phyloP scores from a whole-genome alignment of 495 filamentous ascomycete species.

The Cenococcum geophilum region DNA sequence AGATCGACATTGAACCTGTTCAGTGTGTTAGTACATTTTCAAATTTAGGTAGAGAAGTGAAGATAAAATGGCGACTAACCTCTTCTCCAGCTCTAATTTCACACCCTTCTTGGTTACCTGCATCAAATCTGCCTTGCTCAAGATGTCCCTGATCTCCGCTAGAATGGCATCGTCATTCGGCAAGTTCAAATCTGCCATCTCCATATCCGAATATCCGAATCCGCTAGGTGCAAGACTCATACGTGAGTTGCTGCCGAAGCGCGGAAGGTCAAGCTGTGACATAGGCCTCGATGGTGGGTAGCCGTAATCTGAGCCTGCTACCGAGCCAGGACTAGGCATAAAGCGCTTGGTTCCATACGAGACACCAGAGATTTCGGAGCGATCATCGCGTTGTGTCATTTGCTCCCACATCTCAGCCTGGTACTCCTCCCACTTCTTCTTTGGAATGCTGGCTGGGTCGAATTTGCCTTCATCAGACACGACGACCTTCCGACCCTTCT shows the following conservation, averaged over 20 bases:
- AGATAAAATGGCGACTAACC: conserved; percentile 43
- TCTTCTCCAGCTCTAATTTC: conserved; percentile 82
- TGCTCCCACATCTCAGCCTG: conserved; percentile 96
- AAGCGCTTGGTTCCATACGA: conserved; percentile 83
- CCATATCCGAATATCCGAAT: conserved; percentile 48
- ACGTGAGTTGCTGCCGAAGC: conserved; percentile 50
- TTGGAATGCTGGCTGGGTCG: conserved; percentile 83
- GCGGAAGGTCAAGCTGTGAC: conserved; percentile 62
- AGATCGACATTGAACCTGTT: conserved; percentile 28
- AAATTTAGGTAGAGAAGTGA: not conserved
- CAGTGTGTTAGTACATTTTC: conserved; percentile 4
- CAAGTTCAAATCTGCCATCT: conserved; percentile 67
- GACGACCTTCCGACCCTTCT: conserved; percentile 85
- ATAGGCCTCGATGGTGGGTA: conserved; percentile 58
- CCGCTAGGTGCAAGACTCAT: conserved; percentile 67
- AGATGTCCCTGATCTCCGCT: conserved; percentile 88
- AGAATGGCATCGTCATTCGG: conserved; percentile 86
- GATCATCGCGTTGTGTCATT: conserved; percentile 76
- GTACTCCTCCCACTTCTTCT: conserved; percentile 99
- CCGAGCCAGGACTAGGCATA: conserved; percentile 39
- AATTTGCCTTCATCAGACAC: conserved; percentile 98
- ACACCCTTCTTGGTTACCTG: conserved; percentile 97
- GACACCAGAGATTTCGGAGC: conserved; percentile 83
- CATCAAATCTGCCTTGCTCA: conserved; percentile 91
- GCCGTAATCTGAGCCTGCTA: conserved; percentile 54